These are phyloP conservation scores for Asterophora parasitica DNA, from an alignment of 768 basidiomycete species.

Conservation along the genomic window DNA sequence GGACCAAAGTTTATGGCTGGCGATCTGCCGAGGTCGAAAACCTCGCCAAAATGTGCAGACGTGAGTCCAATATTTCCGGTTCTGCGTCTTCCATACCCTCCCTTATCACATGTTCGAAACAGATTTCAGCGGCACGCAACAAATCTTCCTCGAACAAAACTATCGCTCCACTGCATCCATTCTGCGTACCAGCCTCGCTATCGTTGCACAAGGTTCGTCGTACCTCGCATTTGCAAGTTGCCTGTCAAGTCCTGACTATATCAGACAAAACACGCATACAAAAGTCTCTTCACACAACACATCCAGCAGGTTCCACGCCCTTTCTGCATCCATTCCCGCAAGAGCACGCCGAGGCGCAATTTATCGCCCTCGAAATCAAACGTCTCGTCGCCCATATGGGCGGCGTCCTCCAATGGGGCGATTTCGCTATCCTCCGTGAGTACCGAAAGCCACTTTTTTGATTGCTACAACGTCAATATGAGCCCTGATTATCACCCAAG, in stretches of 20 bases:
- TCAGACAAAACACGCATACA: slow-evolving; percentile 70
- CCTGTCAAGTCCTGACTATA: neutral
- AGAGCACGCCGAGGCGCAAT: slow-evolving; percentile 61
- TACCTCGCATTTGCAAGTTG: neutral
- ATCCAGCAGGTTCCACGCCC: slow-evolving; percentile 58
- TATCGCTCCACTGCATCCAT: slow-evolving; percentile 83
- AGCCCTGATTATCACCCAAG: slow-evolving; percentile 30
- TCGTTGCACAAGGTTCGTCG: slow-evolving; percentile 71
- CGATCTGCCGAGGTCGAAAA: slow-evolving; percentile 76
- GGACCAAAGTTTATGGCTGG: slow-evolving; percentile 71
- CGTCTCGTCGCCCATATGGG: slow-evolving; percentile 70
- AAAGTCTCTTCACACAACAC: slow-evolving; percentile 68
- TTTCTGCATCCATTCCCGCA: slow-evolving; percentile 47
- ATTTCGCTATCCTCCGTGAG: slow-evolving; percentile 82
- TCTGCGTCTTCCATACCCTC: neutral
- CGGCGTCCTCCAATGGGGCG: slow-evolving; percentile 63
- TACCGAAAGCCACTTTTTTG: slow-evolving; percentile 1
- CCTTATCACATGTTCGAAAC: neutral
- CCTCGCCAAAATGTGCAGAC: slow-evolving; percentile 64
- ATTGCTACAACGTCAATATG: neutral
- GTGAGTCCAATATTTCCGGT: slow-evolving; percentile 24
- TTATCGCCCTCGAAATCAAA: slow-evolving; percentile 76
- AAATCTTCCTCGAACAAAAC: slow-evolving; percentile 80
- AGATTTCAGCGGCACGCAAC: slow-evolving; percentile 64
- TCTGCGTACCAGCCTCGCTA: slow-evolving; percentile 64